These are phyloP conservation scores for Sphaerulina musiva DNA, from an alignment of 2,329 filamentous ascomycete species.

Conservation along the genomic window DNA sequence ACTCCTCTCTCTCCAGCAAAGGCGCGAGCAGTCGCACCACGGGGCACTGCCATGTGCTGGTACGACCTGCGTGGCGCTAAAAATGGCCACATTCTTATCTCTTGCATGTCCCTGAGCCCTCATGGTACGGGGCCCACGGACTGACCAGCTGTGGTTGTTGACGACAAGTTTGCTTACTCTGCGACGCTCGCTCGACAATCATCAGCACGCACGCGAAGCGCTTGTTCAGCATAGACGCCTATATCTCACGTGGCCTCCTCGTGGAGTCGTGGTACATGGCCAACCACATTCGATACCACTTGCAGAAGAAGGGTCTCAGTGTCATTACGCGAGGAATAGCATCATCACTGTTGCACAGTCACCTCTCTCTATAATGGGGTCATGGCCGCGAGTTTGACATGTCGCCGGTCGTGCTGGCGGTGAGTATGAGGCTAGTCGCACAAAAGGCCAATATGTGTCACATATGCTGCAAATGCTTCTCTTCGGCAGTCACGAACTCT, in stretches of 20 bases:
- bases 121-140: not conserved
- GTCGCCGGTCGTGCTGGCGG: not conserved
- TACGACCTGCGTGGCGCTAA: slow-evolving; percentile 2
- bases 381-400: not conserved
- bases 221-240: not conserved
- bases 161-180: not conserved
- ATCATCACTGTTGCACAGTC: not conserved
- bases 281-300: not conserved
- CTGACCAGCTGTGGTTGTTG: not conserved
- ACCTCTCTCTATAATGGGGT: not conserved
- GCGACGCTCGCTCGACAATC: not conserved
- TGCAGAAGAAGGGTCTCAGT: not conserved
- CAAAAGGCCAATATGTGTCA: not conserved
- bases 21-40: not conserved
- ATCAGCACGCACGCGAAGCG: not conserved
- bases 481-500: slow-evolving; percentile 3
- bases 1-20: not conserved
- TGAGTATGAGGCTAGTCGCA: slow-evolving; percentile 4
- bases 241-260: not conserved
- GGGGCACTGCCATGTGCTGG: slow-evolving; percentile 4
- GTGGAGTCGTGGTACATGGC: not conserved
- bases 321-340: slow-evolving; percentile 3
- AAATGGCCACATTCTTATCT: not conserved
- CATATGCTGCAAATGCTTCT: not conserved
- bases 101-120: not conserved